phyloP scores from a whole-genome alignment of 1,284 basidiomycete species.

The Ceratobasidium papillatum region DNA sequence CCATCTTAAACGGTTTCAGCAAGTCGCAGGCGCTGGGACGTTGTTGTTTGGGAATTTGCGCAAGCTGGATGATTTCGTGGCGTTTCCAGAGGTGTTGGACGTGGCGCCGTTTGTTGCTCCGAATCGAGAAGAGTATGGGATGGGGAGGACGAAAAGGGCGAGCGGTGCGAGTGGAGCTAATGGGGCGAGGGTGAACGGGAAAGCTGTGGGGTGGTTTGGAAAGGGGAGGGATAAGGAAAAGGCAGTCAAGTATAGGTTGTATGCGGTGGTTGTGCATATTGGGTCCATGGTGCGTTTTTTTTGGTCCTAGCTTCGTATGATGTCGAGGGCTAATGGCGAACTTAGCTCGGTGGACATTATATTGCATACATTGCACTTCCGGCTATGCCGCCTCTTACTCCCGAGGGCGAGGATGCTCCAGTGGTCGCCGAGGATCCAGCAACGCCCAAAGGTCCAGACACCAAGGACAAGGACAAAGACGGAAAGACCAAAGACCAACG shows the following conservation, averaged over 20 bases:
- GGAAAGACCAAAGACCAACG: conserved; percentile 52
- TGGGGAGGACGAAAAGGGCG: conserved; percentile 50
- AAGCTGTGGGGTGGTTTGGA: conserved; percentile 43
- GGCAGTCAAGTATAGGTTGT: conserved; percentile 72
- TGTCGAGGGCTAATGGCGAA: background rate
- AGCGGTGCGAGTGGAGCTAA: background rate
- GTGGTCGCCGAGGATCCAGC: background rate
- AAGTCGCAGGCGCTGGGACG: conserved; percentile 61
- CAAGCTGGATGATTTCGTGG: conserved; percentile 87
- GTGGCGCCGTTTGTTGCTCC: conserved; percentile 88
- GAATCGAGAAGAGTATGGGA: conserved; percentile 71
- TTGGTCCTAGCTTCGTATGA: background rate
- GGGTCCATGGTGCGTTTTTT: conserved; percentile 77
- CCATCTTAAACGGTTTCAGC: conserved; percentile 94
- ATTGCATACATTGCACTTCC: conserved; percentile 77
- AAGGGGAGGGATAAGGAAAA: conserved; percentile 56
- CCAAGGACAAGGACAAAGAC: conserved; percentile 47
- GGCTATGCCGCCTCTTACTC: conserved; percentile 47
- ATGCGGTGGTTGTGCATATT: conserved; percentile 90
- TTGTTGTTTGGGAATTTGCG: conserved; percentile 66
- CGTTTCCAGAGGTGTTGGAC: conserved; percentile 88
- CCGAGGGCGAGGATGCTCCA: conserved; percentile 33
- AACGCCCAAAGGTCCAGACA: background rate
- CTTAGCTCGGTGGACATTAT: conserved; percentile 83
- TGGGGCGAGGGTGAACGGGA: background rate